Evolutionary conservation across 192 early-diverging fungal genomes (phyloP).

Genomic region (Dissophora globulifera): DNA sequence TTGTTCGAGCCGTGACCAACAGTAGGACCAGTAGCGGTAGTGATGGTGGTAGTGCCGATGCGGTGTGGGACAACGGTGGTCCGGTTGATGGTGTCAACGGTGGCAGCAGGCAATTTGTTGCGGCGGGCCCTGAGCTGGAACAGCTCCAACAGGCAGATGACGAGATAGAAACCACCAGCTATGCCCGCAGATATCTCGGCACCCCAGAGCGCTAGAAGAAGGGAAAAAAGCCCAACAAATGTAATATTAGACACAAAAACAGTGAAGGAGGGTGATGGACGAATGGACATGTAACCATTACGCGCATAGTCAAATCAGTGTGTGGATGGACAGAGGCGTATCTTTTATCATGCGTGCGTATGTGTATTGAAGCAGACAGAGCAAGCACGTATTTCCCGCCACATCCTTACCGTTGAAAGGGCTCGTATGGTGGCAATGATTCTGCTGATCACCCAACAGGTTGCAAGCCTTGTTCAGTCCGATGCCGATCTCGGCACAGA

Average conservation of each 20-base stretch:
- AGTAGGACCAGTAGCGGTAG: not conserved
- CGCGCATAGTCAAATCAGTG: not conserved
- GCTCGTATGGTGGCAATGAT: conserved; percentile 4
- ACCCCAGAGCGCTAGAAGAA: conserved; percentile 36
- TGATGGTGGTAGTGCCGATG: not conserved
- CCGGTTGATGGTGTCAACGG: not conserved
- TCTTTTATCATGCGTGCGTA: too few species aligned
- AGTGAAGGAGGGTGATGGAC: not conserved
- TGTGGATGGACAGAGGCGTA: too few species aligned
- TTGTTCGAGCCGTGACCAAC: too few species aligned
- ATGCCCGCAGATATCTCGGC: conserved; percentile 31
- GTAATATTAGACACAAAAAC: too few species aligned
- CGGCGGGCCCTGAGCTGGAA: conserved; percentile 17
- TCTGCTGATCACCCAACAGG: not conserved
- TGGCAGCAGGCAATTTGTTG: too few species aligned
- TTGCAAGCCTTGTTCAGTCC: conserved; percentile 38
- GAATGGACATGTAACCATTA: too few species aligned
- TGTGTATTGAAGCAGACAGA: too few species aligned
- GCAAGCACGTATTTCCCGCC: not conserved
- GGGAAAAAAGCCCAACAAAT: too few species aligned
- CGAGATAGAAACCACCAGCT: conserved; percentile 17
- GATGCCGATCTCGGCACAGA: conserved; percentile 41
- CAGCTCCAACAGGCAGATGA: conserved; percentile 9
- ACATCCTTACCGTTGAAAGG: conserved; percentile 20
- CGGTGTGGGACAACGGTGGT: conserved; percentile 8